These are phyloP conservation scores for Globisporangium sylvaticum DNA, from an alignment of 352 stramenopile species.

Conservation along the genomic window DNA sequence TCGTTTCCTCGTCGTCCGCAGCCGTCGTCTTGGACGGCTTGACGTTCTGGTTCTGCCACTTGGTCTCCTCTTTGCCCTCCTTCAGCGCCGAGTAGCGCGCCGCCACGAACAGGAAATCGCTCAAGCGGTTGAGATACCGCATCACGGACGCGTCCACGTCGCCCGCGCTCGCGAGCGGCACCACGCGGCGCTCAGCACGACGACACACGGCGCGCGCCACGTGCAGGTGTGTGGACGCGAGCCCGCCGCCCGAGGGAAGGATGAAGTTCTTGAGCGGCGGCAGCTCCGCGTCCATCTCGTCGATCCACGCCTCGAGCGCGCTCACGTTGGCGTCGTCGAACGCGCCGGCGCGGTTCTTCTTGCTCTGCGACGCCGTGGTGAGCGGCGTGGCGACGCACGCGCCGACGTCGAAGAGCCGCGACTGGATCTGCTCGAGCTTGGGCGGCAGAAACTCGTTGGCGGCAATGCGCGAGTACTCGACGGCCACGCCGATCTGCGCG, in stretches of 20 bases:
- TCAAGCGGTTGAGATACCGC: conserved; percentile 83
- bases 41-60: conserved; percentile 77
- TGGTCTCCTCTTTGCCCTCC: conserved; percentile 73
- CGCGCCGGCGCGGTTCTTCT: conserved; percentile 53
- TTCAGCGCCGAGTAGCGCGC: conserved; percentile 54
- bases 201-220: conserved; percentile 81
- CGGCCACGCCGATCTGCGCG: conserved; percentile 59
- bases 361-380: conserved; percentile 52
- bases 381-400: conserved; percentile 85
- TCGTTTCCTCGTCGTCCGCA: conserved; percentile 8
- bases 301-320: conserved; percentile 81
- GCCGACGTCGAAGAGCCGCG: conserved; percentile 88
- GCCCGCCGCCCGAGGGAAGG: conserved; percentile 67
- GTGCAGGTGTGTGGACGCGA: conserved; percentile 84
- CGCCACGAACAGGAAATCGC: conserved; percentile 88
- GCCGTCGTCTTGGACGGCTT: conserved; percentile 32
- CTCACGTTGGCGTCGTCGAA: conserved; percentile 68
- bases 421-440: conserved; percentile 86
- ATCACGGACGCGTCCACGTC: conserved; percentile 76
- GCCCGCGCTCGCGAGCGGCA: conserved; percentile 62
- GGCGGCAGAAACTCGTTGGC: conserved; percentile 45
- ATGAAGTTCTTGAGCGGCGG: conserved; percentile 87
- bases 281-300: conserved; percentile 83
- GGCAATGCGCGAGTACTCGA: conserved; percentile 42
- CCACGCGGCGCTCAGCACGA: conserved; percentile 82